Evolutionary conservation across 306 rosid species (phyloP), one percentile per base, ranked within the genome.

Genomic region (Castanospermum australe): DNA sequence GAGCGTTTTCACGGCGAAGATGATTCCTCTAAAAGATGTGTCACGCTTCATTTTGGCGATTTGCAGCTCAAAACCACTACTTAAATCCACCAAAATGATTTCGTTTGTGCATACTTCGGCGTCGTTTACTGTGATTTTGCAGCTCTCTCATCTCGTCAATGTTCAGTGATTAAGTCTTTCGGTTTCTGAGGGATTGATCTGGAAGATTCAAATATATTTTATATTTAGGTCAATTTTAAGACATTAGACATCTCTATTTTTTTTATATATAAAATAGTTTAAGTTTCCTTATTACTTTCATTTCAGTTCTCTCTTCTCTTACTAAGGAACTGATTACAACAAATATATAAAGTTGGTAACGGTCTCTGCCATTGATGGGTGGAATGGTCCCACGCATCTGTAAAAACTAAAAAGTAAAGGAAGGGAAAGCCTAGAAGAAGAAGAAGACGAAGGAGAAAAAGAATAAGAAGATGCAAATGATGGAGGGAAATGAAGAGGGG

Each of bases 381-480:
- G 79, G 60, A 56, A 44, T 74, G 84, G 86, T 75, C 84, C 84
- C 84, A 69, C 73, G 1, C 17, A 66, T 17, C 6, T 38, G 69
- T 20, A 24, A 71, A 81, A 74, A 30, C 63, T 5, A 39, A 32
- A 48, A 85, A 59, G 21, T 25, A 24, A 48, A 20, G 36, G 35
- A 66, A 21, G 13, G 42, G 14, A 44, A 72, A 57, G 21, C 72
- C 50, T 21, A n/a, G 79, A 55, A 77, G 50, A 12, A 71, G 79
- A 79, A 76, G 73, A 76, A 57, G 47, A 83, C 11, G 64, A 69
- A 67, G 48, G 45, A 30, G 64, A 79, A 79, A 60, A 84, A 39
- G 71, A 88, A 84, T 45, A 85, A 78, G 78, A 63, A 68, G 75
- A 47, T 47, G 28, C 42, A 69, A 47, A 62, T 47, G 80, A 80